phyloP scores from a whole-genome alignment of 2,329 filamentous ascomycete species.

The Sporothrix euskadiensis region DNA sequence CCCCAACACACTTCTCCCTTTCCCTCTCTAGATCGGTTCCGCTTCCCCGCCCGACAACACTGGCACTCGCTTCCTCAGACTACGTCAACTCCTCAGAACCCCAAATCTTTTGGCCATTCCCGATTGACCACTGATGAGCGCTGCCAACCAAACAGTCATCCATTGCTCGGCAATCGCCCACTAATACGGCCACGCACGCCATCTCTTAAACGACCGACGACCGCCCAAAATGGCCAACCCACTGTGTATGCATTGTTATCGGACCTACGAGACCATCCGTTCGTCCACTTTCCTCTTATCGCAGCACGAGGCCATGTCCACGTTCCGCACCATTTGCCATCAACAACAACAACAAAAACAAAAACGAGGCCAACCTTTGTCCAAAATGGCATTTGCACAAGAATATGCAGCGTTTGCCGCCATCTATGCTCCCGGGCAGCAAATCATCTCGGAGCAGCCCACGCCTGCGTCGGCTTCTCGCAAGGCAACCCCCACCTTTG shows the following conservation, averaged over 20 bases:
- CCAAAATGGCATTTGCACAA: slow-evolving; percentile 4
- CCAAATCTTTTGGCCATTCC: not conserved
- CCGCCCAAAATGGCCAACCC: not conserved
- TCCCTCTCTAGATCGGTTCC: not conserved
- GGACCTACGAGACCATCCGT: slow-evolving; percentile 18
- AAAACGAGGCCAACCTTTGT: not conserved
- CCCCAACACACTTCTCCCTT: not conserved
- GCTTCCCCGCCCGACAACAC: not conserved
- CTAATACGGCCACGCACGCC: not conserved
- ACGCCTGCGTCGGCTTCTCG: not conserved
- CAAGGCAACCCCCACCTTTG: not conserved
- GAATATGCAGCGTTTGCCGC: not conserved
- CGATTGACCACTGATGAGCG: slow-evolving; percentile 2
- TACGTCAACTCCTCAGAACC: not conserved
- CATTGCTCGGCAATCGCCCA: not conserved
- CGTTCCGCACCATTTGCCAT: not conserved
- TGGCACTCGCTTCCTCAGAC: not conserved
- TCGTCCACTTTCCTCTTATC: slow-evolving; percentile 11
- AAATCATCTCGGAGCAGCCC: not conserved
- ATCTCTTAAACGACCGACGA: not conserved
- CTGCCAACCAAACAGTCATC: too few species aligned
- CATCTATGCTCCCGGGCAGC: not conserved
- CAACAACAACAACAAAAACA: not conserved
- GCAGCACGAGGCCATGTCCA: slow-evolving; percentile 6
- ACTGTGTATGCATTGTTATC: slow-evolving; percentile 10